These are phyloP conservation scores for Bruguiera hainesii DNA, from an alignment of 441 rosid genomes.

Conservation along the genomic window DNA sequence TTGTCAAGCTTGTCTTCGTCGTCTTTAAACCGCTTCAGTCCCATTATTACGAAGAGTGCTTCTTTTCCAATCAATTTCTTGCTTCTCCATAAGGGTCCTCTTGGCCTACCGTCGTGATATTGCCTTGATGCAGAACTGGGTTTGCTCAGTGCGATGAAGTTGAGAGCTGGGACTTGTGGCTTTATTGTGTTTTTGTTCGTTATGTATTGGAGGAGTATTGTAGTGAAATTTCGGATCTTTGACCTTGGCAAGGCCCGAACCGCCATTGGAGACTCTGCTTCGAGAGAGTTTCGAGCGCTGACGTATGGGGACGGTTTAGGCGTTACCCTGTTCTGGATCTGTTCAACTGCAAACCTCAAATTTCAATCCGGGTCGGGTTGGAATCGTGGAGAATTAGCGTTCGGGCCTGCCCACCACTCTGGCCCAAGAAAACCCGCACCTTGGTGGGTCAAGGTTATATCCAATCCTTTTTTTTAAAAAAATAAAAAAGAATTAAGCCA, in stretches of 20 bases:
- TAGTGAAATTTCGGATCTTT: slow-evolving; percentile 27
- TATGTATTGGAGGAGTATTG: slow-evolving; percentile 31
- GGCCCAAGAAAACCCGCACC: no score
- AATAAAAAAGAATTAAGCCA: no score
- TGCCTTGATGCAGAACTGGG: slow-evolving; percentile 39
- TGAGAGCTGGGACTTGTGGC: slow-evolving; percentile 20
- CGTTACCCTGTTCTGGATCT: no score
- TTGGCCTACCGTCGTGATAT: slow-evolving; percentile 92
- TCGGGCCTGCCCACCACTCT: no score
- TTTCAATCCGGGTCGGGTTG: no score
- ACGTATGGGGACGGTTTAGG: not conserved
- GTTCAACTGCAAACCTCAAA: no score
- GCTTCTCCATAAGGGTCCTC: slow-evolving; percentile 97
- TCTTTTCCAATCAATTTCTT: slow-evolving; percentile 91
- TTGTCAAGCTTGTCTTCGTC: slow-evolving; percentile 74
- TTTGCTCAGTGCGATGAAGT: slow-evolving; percentile 13
- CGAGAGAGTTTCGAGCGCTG: not conserved
- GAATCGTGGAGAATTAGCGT: no score
- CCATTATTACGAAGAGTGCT: slow-evolving; percentile 70
- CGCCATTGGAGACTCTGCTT: slow-evolving; percentile 25
- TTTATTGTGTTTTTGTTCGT: slow-evolving; percentile 12
- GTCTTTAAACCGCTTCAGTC: slow-evolving; percentile 76
- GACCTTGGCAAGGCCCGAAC: slow-evolving; percentile 46
- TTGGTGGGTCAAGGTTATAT: no score
- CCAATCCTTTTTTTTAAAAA: no score